phyloP scores from a whole-genome alignment of 2,329 filamentous ascomycete species.

The Laburnicola sp. region DNA sequence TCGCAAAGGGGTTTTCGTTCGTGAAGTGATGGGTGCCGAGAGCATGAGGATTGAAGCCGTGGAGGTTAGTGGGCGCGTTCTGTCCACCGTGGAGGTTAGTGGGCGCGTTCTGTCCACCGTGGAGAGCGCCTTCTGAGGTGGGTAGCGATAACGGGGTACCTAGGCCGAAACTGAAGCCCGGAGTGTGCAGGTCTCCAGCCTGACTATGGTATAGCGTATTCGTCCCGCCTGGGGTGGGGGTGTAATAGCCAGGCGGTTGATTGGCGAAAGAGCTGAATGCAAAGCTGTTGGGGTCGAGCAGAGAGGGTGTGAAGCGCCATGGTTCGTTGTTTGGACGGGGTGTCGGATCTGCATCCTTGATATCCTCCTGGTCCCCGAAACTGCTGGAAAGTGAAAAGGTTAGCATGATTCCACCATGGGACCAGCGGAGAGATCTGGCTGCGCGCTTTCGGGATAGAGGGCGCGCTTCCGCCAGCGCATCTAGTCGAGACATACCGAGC shows the following conservation, averaged over 20 bases:
- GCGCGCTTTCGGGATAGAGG: constrained; percentile 7
- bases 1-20: constrained; percentile 70
- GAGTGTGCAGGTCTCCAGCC: constrained; percentile 85
- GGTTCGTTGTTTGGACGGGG: constrained; percentile 77
- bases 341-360: constrained; percentile 81
- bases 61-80: constrained; percentile 57
- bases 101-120: constrained; percentile 56
- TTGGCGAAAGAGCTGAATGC: constrained; percentile 78
- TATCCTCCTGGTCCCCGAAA: constrained; percentile 52
- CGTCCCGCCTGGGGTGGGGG: constrained; percentile 79
- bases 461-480: constrained; percentile 18
- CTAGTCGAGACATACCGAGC: constrained; percentile 46
- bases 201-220: constrained; percentile 81
- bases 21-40: constrained; percentile 54
- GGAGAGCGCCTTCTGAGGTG: constrained; percentile 67
- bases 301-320: constrained; percentile 85
- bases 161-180: constrained; percentile 72
- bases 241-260: constrained; percentile 82
- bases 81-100: constrained; percentile 65
- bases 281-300: constrained; percentile 83
- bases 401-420: not conserved
- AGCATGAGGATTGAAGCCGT: constrained; percentile 62
- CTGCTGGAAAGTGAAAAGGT: constrained; percentile 39
- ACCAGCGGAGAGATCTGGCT: too few species aligned
- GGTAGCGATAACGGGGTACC: constrained; percentile 81